phyloP scores from a whole-genome alignment of 2,329 filamentous ascomycete species.

The Arthrobotrys musiformis region DNA sequence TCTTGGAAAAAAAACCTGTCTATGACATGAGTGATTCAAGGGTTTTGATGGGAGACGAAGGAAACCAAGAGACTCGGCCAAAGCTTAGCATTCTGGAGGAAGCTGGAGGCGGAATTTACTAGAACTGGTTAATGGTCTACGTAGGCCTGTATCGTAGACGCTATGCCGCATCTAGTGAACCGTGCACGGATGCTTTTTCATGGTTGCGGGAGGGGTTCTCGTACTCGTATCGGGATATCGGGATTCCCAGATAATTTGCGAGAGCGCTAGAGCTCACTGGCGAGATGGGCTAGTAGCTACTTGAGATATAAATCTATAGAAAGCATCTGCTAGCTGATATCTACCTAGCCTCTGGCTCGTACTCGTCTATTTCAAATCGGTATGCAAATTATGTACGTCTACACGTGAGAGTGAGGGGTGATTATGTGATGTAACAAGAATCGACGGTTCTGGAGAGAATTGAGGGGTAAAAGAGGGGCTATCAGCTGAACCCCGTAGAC shows the following conservation, averaged over 20 bases:
- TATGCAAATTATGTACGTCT: conserved; percentile 16
- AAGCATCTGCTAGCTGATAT: not conserved
- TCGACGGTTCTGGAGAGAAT: conserved; percentile 7
- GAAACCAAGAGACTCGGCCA: conserved; percentile 51
- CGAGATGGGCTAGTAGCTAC: not conserved
- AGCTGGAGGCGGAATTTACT: conserved; percentile 32
- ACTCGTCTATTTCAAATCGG: not conserved
- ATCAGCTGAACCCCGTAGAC: conserved; percentile 34
- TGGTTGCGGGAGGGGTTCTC: not conserved
- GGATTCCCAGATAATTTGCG: conserved; percentile 1
- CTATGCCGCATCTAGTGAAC: conserved; percentile 25
- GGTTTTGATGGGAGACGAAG: conserved; percentile 40
- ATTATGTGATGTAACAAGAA: conserved; percentile 48
- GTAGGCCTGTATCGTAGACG: conserved; percentile 1
- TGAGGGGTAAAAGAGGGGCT: conserved; percentile 31
- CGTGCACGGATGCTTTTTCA: conserved; percentile 7
- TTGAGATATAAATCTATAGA: not conserved
- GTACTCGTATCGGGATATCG: conserved; percentile 16
- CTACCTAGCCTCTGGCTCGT: not conserved
- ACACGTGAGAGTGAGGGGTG: conserved; percentile 24
- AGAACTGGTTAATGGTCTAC: no score
- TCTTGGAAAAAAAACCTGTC: conserved; percentile 21
- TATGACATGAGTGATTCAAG: conserved; percentile 21
- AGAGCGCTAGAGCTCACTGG: conserved; percentile 20
- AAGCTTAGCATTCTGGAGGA: conserved; percentile 50